Evolutionary conservation across 805 yeast species (phyloP).

Genomic region (Candida yuanshanica): DNA sequence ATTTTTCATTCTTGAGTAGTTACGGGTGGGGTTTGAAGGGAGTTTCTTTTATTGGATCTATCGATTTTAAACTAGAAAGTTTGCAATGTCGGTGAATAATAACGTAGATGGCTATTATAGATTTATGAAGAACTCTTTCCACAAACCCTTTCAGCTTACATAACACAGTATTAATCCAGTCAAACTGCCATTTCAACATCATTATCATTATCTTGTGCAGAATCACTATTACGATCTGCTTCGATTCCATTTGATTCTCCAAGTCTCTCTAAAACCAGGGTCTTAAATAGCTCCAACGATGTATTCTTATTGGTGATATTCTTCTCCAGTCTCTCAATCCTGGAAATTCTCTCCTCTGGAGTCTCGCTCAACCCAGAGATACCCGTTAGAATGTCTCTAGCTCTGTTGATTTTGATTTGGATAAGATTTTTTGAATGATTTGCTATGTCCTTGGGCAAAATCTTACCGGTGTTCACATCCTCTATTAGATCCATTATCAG

Average conservation of each 20-base stretch:
- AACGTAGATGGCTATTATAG: no score
- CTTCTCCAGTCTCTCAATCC: conserved; percentile 29
- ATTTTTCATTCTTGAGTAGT: no score
- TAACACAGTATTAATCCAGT: no score
- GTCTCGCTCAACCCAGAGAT: conserved; percentile 42
- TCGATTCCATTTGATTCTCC: neutral
- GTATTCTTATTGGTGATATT: conserved; percentile 26
- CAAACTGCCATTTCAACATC: neutral
- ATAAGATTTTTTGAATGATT: conserved; percentile 33
- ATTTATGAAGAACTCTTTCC: no score
- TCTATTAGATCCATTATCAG: conserved; percentile 35
- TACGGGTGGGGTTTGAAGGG: no score
- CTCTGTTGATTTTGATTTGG: conserved; percentile 33
- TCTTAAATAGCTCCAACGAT: conserved; percentile 20
- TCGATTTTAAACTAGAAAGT: no score
- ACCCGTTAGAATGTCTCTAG: conserved; percentile 29
- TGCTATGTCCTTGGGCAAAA: conserved; percentile 38
- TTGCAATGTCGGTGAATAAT: no score
- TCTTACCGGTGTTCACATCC: conserved; percentile 32
- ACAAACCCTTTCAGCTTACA: no score
- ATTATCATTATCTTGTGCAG: neutral
- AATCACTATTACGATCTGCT: neutral
- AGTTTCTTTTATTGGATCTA: no score
- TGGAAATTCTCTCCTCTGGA: conserved; percentile 29
- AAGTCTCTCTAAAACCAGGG: conserved; percentile 14